Evolutionary conservation across 2,329 filamentous ascomycete species (phyloP), one percentile per base, ranked within the genome.

Genomic region (Diplocarpon mali): DNA sequence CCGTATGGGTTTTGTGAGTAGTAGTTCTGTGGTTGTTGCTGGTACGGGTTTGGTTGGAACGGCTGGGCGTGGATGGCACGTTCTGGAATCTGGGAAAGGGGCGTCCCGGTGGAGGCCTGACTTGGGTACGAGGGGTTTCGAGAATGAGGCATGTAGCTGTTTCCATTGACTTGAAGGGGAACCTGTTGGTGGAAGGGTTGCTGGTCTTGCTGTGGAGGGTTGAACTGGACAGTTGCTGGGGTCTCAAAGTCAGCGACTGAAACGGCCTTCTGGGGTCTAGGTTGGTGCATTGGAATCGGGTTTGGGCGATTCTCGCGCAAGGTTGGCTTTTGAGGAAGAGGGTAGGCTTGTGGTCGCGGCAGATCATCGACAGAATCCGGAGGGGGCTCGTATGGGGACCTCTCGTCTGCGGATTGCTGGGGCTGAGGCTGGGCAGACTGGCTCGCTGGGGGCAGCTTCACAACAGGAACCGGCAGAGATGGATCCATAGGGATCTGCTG

Each of bases 111-210:
- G 2, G 83, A 81, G 44, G 77, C 70, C 54, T 87, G 83, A 44
- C 76, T 79, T 27, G 79, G 74, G 58, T 84, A 84, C 1, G 83
- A 85, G 2, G 75, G 68, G 54, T 85, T 77, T 20, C 82, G 78
- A 15, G 70, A 68, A 59, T 89, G 84, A 17, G 61, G 47, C 47
- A 69, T 70, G n/a, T 54, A 72, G 17, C 69, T 67, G 48, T 75
- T 77, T 32, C 73, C 72, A 49, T 70, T 69, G 38, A 87, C 75
- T 54, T 89, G 83, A 3, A 81, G 66, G 2, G 89, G 90, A n/a
- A 95, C 80, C 64, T 95, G 89, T 57, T 95, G 89, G 55, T 95
- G 88, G 70, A 96, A 95, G 0, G 89, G 85, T 60, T 89, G 85
- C 57, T 90, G 83, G 57, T 83, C 72, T 59, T 81, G 76, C 57